These are phyloP conservation scores for Exutisphaerella laricina DNA, from an alignment of 2,329 filamentous ascomycete species.

Conservation along the genomic window DNA sequence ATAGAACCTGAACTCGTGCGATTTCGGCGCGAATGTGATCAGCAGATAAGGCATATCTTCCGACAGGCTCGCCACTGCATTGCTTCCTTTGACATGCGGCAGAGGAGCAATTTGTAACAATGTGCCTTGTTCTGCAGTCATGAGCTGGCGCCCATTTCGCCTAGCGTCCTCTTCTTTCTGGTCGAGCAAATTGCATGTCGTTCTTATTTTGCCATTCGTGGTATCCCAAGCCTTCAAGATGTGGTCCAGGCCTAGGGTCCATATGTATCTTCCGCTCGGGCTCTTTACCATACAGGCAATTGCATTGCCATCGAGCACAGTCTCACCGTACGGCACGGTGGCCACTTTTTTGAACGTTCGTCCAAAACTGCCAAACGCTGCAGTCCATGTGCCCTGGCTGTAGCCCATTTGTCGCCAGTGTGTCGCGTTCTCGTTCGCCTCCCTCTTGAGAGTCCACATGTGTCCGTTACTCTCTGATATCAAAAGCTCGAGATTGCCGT, in stretches of 20 bases:
- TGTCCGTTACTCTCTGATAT: slow-evolving; percentile 76
- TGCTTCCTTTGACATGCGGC: slow-evolving; percentile 45
- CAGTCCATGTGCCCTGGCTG: slow-evolving; percentile 59
- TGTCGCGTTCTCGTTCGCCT: slow-evolving; percentile 47
- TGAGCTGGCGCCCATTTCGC: slow-evolving; percentile 60
- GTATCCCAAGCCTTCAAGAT: slow-evolving; percentile 86
- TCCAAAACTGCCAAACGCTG: too few relatives aligned
- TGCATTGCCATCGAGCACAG: slow-evolving; percentile 61
- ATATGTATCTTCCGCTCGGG: slow-evolving; percentile 50
- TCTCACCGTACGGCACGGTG: slow-evolving; percentile 58
- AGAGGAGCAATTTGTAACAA: slow-evolving; percentile 67
- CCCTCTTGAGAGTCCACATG: slow-evolving; percentile 64
- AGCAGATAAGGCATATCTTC: slow-evolving; percentile 49
- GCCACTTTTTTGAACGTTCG: slow-evolving; percentile 57
- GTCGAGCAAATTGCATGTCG: slow-evolving; percentile 70
- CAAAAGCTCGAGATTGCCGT: slow-evolving; percentile 67
- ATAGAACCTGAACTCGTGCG: slow-evolving; percentile 95
- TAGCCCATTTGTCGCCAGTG: slow-evolving; percentile 66
- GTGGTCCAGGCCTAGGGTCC: slow-evolving; percentile 86
- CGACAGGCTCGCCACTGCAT: slow-evolving; percentile 18
- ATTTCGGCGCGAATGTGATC: slow-evolving; percentile 81
- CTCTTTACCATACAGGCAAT: slow-evolving; percentile 54
- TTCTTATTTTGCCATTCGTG: slow-evolving; percentile 67
- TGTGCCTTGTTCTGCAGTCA: slow-evolving; percentile 73
- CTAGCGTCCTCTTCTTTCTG: slow-evolving; percentile 37